A percentile compares a stretch with the other conserved stretches of the same genome.
These are phyloP conservation scores for Oryza meyeriana DNA, from an alignment of 176 grass and related monocot species.

Conservation along the genomic window DNA sequence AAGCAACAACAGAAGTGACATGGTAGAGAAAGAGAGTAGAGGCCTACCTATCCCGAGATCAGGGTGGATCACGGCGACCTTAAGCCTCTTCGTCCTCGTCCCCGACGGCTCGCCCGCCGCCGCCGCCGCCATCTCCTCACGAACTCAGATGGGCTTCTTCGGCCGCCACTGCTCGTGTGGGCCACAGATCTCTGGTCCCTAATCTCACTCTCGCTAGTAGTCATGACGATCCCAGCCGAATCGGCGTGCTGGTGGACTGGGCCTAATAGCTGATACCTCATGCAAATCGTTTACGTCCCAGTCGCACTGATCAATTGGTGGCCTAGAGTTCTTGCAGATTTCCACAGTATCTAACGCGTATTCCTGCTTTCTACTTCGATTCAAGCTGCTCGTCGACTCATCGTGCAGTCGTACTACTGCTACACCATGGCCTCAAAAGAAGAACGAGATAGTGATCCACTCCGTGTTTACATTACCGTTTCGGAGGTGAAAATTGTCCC, in stretches of 20 bases:
- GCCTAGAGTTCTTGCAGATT: not conserved
- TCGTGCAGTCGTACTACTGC: not conserved
- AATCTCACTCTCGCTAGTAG: too few species aligned
- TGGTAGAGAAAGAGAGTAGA: not conserved
- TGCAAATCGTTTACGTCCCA: not conserved
- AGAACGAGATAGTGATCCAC: not conserved
- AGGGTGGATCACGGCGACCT: slow-evolving; percentile 80
- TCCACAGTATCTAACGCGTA: too few species aligned
- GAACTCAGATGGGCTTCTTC: not conserved
- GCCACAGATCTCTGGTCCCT: too few species aligned
- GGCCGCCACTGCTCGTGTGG: too few species aligned
- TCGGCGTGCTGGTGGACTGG: not conserved
- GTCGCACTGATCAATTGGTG: not conserved
- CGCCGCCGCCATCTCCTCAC: not conserved
- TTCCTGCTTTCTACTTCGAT: too few species aligned
- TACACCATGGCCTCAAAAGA: not conserved
- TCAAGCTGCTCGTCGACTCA: too few species aligned
- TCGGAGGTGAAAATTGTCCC: too few species aligned
- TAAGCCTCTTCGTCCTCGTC: slow-evolving; percentile 43
- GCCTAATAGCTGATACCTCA: not conserved
- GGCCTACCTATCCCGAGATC: slow-evolving; percentile 85
- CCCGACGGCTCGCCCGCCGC: slow-evolving; percentile 23
- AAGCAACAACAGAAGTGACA: not conserved
- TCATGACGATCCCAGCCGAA: not conserved
- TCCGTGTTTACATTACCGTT: not conserved